Evolutionary conservation across 306 rosid genomes (phyloP).

Genomic region (Acacia crassicarpa): DNA sequence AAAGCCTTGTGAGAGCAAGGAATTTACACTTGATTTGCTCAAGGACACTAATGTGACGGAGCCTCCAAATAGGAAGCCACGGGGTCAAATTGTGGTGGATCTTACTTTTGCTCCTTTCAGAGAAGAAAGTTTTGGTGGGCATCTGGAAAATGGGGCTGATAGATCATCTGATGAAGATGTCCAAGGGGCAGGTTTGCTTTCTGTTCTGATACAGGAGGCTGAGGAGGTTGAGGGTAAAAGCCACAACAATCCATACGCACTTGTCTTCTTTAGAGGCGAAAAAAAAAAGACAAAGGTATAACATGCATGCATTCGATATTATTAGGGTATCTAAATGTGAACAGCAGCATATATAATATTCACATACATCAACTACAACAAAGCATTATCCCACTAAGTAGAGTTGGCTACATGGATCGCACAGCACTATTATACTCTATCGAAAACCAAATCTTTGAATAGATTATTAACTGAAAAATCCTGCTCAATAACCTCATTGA

Average conservation of each 20-base stretch:
- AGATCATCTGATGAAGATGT: slow-evolving; percentile 47
- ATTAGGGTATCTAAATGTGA: background rate
- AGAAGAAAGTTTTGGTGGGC: slow-evolving; percentile 54
- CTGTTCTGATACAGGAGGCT: slow-evolving; percentile 65
- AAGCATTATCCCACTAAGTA: no score
- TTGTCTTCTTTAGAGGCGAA: slow-evolving; percentile 74
- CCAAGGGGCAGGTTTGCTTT: slow-evolving; percentile 77
- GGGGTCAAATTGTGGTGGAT: slow-evolving; percentile 78
- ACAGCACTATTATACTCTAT: no score
- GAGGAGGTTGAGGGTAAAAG: slow-evolving; percentile 77
- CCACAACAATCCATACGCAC: slow-evolving; percentile 82
- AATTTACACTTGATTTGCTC: slow-evolving; percentile 67
- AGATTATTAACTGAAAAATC: no score
- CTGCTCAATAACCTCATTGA: no score
- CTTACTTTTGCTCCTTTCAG: slow-evolving; percentile 75
- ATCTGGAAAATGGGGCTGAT: slow-evolving; percentile 40
- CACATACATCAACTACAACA: no score
- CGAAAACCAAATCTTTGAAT: no score
- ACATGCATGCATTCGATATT: background rate
- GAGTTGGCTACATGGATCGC: no score
- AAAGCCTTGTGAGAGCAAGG: slow-evolving; percentile 57
- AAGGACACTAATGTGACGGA: slow-evolving; percentile 67
- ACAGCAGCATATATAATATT: background rate
- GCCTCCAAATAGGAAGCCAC: slow-evolving; percentile 60
- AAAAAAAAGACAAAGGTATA: slow-evolving; percentile 75